These are phyloP conservation scores for Kazachstania kunashirensis DNA, from an alignment of 805 yeast species.

Conservation along the genomic window DNA sequence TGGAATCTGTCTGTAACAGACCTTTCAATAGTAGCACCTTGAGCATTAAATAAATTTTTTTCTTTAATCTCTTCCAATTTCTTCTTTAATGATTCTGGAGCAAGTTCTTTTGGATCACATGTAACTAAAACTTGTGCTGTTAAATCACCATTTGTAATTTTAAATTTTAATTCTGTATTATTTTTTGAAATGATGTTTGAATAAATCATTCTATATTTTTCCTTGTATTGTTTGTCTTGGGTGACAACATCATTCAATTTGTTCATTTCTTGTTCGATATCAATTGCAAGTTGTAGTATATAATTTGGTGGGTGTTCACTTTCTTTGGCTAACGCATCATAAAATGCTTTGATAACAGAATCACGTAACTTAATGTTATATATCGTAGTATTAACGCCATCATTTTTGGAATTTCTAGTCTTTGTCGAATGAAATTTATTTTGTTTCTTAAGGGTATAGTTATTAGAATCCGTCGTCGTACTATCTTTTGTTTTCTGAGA, in stretches of 20 bases:
- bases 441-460: conserved; percentile 18
- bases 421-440: conserved; percentile 39
- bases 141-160: conserved; percentile 59
- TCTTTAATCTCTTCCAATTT: conserved; percentile 79
- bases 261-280: conserved; percentile 66
- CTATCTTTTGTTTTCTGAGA: not conserved
- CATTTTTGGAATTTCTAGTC: conserved; percentile 72
- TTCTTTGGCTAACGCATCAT: conserved; percentile 82
- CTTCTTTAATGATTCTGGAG: conserved; percentile 80
- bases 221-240: conserved; percentile 49
- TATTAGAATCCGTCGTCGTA: not conserved
- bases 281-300: conserved; percentile 53
- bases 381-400: conserved; percentile 61
- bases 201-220: conserved; percentile 75
- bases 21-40: conserved; percentile 91
- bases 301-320: conserved; percentile 51
- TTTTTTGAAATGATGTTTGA: conserved; percentile 82
- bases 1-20: conserved; percentile 95
- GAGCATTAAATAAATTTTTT: conserved; percentile 90
- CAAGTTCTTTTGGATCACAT: conserved; percentile 92
- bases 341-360: conserved; percentile 71
- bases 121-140: conserved; percentile 53
- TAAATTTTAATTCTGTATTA: conserved; percentile 72
- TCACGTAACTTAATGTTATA: conserved; percentile 77
- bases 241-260: conserved; percentile 48